Evolutionary conservation across 345 rosid species (phyloP).

Genomic region (Salix brachista): DNA sequence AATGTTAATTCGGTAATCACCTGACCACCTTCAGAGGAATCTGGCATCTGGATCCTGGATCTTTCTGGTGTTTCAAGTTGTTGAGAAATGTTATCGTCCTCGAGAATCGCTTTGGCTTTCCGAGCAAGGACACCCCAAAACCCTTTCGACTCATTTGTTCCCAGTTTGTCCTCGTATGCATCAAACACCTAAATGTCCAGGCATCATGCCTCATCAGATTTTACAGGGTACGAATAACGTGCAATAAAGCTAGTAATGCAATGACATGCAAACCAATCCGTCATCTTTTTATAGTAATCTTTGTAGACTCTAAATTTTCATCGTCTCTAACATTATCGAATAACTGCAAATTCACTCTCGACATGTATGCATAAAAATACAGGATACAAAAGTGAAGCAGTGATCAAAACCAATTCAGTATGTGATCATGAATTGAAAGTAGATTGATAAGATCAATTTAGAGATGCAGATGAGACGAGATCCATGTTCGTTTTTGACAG

Average conservation of each 20-base stretch:
- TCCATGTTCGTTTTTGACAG: not conserved
- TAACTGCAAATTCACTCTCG: not conserved
- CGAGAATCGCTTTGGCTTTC: slow-evolving; percentile 78
- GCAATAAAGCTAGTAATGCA: not conserved
- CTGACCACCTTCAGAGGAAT: slow-evolving; percentile 39
- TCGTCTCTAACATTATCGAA: not conserved
- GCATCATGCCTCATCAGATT: slow-evolving; percentile 18
- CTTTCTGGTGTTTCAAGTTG: slow-evolving; percentile 26
- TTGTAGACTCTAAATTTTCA: not conserved
- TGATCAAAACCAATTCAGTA: not conserved
- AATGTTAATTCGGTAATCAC: slow-evolving; percentile 23
- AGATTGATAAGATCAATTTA: not conserved
- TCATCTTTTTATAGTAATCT: not conserved
- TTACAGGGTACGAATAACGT: not conserved
- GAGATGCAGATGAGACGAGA: not conserved
- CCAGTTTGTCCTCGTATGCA: slow-evolving; percentile 51
- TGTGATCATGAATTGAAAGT: not conserved
- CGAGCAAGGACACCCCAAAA: slow-evolving; percentile 88
- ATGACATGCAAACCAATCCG: not conserved
- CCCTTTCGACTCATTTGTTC: slow-evolving; percentile 42
- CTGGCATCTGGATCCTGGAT: slow-evolving; percentile 36
- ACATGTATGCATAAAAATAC: not conserved
- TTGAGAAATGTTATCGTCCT: slow-evolving; percentile 51
- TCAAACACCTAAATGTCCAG: slow-evolving; percentile 48
- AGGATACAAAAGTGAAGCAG: not conserved